Base-by-base conservation (phyloP, 1,284 basidiomycete genomes). In the Dichomitus squalens region DNA sequence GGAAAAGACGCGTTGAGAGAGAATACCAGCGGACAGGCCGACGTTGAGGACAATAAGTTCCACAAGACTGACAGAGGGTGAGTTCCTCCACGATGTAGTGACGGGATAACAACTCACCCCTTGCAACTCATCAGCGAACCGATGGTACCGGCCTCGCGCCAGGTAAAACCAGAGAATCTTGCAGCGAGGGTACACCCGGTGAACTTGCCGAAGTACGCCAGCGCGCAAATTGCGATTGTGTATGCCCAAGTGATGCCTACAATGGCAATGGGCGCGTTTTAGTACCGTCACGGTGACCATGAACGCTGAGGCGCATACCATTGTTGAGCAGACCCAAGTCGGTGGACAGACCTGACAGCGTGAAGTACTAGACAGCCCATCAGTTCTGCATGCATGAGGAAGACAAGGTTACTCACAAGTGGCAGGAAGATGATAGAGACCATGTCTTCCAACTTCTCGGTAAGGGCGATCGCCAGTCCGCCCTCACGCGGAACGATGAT, bases 91-190 rank as follows among this genome's bases (percentile, higher is more conserved):
- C 20, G 44, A 25, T 35, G 9, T 18, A 49, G 16, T 35, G 14
- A 25, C 16, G 21, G 29, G n/a, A 16, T 16, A 20, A 49, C 50
- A 21, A 68, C 78, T 51, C 36, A 84, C 79, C 87, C 87, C 71
- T 90, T 90, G 74, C 87, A 90, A 63, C 80, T 83, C 88, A 91
- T 91, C 64, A 90, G 71, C 54, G 83, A 83, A 0, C 88, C 88
- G 58, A 90, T 84, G 0, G 88, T 86, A 23, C 79, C 78, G 14
- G 81, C 76, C 66, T 91, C 88, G 44, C 88, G 76, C 73, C 75
- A 76, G 1, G 70, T 75, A 74, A 87, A 88, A 2, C 82, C 83
- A 27, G 79, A 73, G 6, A 73, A 66, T 55, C 75, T 71, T 1
- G 87, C 87, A 0, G 82, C 78, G 2, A 74, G 68, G 3, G 83